These are phyloP conservation scores for Exophiala aquamarina DNA, from an alignment of 2,329 filamentous ascomycete species.

Conservation along the genomic window DNA sequence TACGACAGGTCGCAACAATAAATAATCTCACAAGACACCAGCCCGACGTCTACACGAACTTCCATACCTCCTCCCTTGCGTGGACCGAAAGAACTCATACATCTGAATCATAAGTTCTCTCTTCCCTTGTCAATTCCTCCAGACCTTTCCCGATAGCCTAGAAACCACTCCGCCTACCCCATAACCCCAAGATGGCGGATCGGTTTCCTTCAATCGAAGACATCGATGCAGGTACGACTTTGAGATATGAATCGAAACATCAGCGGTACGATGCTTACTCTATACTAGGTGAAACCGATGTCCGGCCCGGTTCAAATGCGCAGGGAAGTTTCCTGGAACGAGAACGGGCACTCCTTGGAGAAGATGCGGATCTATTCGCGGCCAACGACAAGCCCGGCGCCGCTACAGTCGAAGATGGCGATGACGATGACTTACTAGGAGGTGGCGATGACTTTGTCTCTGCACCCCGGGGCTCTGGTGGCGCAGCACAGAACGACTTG, in stretches of 20 bases:
- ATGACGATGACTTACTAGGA: slow-evolving; percentile 71
- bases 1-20: slow-evolving; percentile 1
- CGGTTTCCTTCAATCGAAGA: slow-evolving; percentile 78
- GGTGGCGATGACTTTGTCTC: slow-evolving; percentile 39
- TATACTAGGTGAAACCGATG: slow-evolving; percentile 29
- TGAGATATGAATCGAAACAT: slow-evolving; percentile 18
- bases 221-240: slow-evolving; percentile 61
- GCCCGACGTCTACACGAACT: neutral
- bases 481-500: slow-evolving; percentile 45
- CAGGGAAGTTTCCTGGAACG: slow-evolving; percentile 82
- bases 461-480: slow-evolving; percentile 30
- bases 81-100: too few species aligned
- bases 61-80: neutral
- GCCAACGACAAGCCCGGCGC: slow-evolving; percentile 66
- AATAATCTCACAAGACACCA: slow-evolving; percentile 1
- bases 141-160: too few species aligned
- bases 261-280: slow-evolving; percentile 1
- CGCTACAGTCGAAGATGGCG: slow-evolving; percentile 62
- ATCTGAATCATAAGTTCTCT: too few species aligned
- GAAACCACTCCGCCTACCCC: too few species aligned
- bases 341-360: slow-evolving; percentile 85
- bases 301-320: slow-evolving; percentile 37
- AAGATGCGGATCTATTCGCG: slow-evolving; percentile 88
- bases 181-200: slow-evolving; percentile 67
- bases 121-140: too few species aligned